Evolutionary conservation across 306 rosid genomes (phyloP), one percentile per base, ranked within the genome.

Genomic region (Crotalaria pallida): DNA sequence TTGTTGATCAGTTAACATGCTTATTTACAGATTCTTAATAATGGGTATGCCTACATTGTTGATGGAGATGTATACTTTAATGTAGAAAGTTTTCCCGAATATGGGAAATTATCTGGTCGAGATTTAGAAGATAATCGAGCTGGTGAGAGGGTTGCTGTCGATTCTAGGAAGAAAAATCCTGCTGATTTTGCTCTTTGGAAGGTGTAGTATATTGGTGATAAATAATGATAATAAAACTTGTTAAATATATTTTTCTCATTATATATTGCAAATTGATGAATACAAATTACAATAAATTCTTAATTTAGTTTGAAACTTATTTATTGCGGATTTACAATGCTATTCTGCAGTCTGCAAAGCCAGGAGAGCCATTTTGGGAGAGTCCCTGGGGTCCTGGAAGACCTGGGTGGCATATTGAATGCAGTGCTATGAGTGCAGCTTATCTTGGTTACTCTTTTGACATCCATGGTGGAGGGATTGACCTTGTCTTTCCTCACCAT

Each of bases 351-450:
- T 86, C 97, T 65, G 86, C 91, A 67, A 94, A 94, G 87, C 87
- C 85, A 61, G 99, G 97, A 43, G 99, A 94, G 60, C 99, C 97
- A 59, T 91, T 80, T 81, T 94, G 99, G 99, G 99, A 81, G 65
- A 91, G 97, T 78, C 96, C 96, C 10, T 94, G 99, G 99, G 97
- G 97, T 52, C 84, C 92, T 60, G 96, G 97, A 84, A 84, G 99
- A 83, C 99, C 99, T 50, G 99, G 99, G 31, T 94, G 99, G 99
- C 99, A 94, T 80, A 94, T 94, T 43, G 97, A 94, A 77, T 94
- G 99, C 80, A 94, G 99, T 87, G 97, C 99, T 78, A 94, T 94
- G 99, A 94, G 96, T 74, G 95, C 90, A 47, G 50, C 89, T 72
- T 82, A 94, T 87, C 88, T 94, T 12, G 91, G 97, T 26, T 82